These are phyloP conservation scores for Scenedesmus sp. DNA, from an alignment of 163 green algal species.

Conservation along the genomic window DNA sequence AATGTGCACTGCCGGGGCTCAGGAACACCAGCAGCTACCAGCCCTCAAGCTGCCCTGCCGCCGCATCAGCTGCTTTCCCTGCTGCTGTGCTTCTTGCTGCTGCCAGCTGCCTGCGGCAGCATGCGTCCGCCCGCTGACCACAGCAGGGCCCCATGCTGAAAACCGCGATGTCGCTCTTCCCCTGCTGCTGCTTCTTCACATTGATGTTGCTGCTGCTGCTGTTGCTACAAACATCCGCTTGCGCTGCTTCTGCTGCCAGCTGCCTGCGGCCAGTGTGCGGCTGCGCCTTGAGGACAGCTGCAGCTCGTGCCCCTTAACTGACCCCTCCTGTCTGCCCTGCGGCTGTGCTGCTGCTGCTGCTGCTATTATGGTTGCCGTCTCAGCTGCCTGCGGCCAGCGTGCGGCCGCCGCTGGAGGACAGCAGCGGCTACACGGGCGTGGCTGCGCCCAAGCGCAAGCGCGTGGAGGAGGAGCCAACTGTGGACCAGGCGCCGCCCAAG, in stretches of 20 bases:
- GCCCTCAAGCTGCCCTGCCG: not conserved
- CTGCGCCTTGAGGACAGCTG: no score
- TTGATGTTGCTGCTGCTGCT: conserved; percentile 1
- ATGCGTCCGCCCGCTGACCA: no score
- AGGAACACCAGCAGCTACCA: no score
- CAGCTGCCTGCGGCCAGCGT: conserved; percentile 73
- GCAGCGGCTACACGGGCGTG: conserved; percentile 77
- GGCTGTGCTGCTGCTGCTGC: not conserved
- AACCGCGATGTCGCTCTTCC: no score
- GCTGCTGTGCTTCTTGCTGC: no score
- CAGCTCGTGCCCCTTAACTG: no score
- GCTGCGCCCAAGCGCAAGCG: conserved; percentile 85
- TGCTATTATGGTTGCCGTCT: not conserved
- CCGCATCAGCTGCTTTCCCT: no score
- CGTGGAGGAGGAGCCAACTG: conserved; percentile 74
- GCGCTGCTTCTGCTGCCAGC: no score
- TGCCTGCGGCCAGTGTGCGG: no score
- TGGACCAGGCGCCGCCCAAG: conserved; percentile 89
- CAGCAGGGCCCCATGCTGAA: no score
- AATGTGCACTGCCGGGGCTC: no score
- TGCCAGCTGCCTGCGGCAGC: no score
- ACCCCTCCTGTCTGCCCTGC: not conserved
- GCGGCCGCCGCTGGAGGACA: conserved; percentile 60
- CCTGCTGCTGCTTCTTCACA: not conserved
- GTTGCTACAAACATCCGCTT: not conserved